phyloP scores from a whole-genome alignment of 352 stramenopile genomes.

The Detonula confervacea region DNA sequence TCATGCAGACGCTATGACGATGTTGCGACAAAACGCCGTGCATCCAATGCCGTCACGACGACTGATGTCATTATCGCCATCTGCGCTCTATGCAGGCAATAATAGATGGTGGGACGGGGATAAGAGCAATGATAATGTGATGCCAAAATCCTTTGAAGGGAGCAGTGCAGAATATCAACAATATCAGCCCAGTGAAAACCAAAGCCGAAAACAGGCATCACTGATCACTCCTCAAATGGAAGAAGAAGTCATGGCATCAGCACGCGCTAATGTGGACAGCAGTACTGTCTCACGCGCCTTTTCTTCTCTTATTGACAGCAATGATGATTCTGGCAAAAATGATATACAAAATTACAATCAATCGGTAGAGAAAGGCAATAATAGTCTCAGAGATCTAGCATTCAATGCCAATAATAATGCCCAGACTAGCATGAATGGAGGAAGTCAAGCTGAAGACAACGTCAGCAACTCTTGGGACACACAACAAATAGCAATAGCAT shows the following conservation, averaged over 20 bases:
- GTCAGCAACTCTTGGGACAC: conserved; percentile 36
- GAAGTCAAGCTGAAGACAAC: background rate
- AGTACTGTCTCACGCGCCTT: conserved; percentile 45
- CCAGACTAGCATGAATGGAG: background rate
- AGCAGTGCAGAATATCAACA: conserved; percentile 4
- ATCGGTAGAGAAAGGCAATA: conserved; percentile 12
- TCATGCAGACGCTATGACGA: conserved; percentile 2
- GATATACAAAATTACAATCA: conserved; percentile 12
- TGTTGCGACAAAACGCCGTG: background rate
- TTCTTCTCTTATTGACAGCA: conserved; percentile 30
- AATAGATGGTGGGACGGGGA: conserved; percentile 6
- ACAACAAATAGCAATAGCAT: conserved; percentile 57
- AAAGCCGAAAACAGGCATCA: conserved; percentile 2
- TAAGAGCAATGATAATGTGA: background rate
- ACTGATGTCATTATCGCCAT: background rate
- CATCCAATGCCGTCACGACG: background rate
- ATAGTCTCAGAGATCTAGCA: conserved; percentile 38
- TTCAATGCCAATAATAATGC: background rate
- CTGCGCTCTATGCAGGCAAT: background rate
- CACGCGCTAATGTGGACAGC: conserved; percentile 36
- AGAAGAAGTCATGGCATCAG: conserved; percentile 46
- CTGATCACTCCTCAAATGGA: conserved; percentile 53
- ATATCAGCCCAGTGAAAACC: background rate
- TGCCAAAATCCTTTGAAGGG: background rate
- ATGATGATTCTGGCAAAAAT: background rate